Evolutionary conservation across 1,284 basidiomycete genomes (phyloP).

Genomic region (Chiua sp.): DNA sequence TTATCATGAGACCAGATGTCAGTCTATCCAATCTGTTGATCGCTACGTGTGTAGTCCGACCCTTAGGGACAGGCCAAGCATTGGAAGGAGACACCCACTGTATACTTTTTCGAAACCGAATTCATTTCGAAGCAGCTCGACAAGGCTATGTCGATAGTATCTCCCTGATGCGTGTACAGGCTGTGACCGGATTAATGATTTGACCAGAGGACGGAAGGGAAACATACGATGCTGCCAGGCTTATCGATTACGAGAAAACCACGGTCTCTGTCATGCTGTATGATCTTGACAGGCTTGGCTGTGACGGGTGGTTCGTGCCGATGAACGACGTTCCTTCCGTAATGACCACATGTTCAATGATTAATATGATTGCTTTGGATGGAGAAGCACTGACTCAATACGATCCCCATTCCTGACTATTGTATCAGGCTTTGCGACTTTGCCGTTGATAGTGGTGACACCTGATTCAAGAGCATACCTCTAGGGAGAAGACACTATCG

Average conservation of each 20-base stretch:
- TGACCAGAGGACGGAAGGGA: neutral
- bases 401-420: conserved; percentile 89
- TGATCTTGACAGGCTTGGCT: conserved; percentile 82
- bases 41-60: conserved; percentile 54
- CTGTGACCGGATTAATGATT: conserved; percentile 42
- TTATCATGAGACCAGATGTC: conserved; percentile 96
- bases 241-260: conserved; percentile 94
- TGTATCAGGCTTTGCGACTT: conserved; percentile 78
- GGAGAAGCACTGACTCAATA: conserved; percentile 72
- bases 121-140: conserved; percentile 88
- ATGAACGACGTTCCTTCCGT: conserved; percentile 86
- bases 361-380: neutral
- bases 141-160: conserved; percentile 87
- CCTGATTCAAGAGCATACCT: conserved; percentile 93
- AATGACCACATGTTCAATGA: neutral
- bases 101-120: conserved; percentile 86
- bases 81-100: conserved; percentile 57
- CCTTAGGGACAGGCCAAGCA: conserved; percentile 1
- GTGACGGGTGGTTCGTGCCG: conserved; percentile 97
- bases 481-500: conserved; percentile 43
- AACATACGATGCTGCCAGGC: conserved; percentile 84
- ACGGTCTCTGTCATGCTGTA: conserved; percentile 78
- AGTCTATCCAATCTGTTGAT: conserved; percentile 95
- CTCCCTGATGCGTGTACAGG: conserved; percentile 91
- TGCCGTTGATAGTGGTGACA: conserved; percentile 93